Conservation (phyloP, 805 yeast species). For the Ogataea pilisensis region DNA sequence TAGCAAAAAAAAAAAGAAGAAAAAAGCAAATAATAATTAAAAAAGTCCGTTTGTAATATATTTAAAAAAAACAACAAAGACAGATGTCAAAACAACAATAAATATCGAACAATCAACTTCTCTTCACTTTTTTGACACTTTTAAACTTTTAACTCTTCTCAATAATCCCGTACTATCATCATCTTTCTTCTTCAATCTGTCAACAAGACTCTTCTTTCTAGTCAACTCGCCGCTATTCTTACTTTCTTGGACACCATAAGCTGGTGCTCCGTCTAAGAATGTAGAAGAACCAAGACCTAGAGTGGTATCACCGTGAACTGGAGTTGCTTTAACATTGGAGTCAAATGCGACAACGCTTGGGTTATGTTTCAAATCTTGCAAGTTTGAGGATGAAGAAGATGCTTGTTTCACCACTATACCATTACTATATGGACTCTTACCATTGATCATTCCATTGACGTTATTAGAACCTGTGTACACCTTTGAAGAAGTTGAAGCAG, state of each 20-base stretch:
- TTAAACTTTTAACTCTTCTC: conserved; percentile 84
- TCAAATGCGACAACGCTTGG: conserved; percentile 64
- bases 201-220: conserved; percentile 81
- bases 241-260: conserved; percentile 37
- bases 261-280: conserved; percentile 95
- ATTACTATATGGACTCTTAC: conserved; percentile 27
- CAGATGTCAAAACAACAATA: not conserved
- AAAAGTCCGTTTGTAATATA: not conserved
- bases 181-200: conserved; percentile 42
- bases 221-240: conserved; percentile 51
- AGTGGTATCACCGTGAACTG: conserved; percentile 82
- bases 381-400: conserved; percentile 20
- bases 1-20: not conserved
- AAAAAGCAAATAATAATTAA: not conserved
- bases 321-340: conserved; percentile 59
- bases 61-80: not conserved
- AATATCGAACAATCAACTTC: not conserved
- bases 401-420: conserved; percentile 30
- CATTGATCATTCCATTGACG: conserved; percentile 4
- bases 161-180: conserved; percentile 49
- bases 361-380: conserved; percentile 40
- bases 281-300: conserved; percentile 90
- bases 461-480: no score
- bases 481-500: not conserved
- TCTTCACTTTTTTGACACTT: conserved; percentile 51